Evolutionary conservation across 306 rosid genomes (phyloP).

Genomic region (Casuarina glauca): DNA sequence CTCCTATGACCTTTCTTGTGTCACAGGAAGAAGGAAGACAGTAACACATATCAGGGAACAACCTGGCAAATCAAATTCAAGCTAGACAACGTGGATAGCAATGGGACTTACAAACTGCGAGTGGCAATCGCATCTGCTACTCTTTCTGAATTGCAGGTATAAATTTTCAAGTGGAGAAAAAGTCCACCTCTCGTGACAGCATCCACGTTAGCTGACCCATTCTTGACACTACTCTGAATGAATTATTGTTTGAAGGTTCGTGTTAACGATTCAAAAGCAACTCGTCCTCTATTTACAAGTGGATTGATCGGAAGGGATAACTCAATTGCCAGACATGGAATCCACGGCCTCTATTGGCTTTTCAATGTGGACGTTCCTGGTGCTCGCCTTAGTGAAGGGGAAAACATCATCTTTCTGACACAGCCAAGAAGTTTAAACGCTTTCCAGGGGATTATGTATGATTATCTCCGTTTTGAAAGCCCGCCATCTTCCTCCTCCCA

Average conservation of each 20-base stretch:
- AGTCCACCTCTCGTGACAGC: not conserved
- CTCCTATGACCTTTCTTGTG: not conserved
- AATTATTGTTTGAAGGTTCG: constrained; percentile 53
- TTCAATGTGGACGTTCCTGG: constrained; percentile 47
- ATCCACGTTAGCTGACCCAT: too few species aligned
- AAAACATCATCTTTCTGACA: constrained; percentile 65
- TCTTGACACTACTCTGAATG: not conserved
- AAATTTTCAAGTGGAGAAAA: not conserved
- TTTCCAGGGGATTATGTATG: constrained; percentile 83
- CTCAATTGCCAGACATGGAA: constrained; percentile 92
- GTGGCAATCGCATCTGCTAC: constrained; percentile 85
- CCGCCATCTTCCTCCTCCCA: constrained; percentile 34
- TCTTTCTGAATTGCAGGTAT: constrained; percentile 77
- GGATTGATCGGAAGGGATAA: constrained; percentile 89
- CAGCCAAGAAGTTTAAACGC: constrained; percentile 69
- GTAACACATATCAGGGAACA: constrained; percentile 76
- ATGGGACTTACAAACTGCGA: constrained; percentile 57
- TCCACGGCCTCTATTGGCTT: constrained; percentile 84
- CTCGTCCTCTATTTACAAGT: constrained; percentile 71
- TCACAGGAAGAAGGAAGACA: constrained; percentile 71
- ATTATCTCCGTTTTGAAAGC: constrained; percentile 81
- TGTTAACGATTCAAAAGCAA: constrained; percentile 63
- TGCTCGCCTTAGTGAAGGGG: constrained; percentile 60
- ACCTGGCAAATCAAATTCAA: constrained; percentile 89
- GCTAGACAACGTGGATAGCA: constrained; percentile 46